Evolutionary conservation across 805 yeast species (phyloP).

Genomic region (Spathaspora gorwiae): DNA sequence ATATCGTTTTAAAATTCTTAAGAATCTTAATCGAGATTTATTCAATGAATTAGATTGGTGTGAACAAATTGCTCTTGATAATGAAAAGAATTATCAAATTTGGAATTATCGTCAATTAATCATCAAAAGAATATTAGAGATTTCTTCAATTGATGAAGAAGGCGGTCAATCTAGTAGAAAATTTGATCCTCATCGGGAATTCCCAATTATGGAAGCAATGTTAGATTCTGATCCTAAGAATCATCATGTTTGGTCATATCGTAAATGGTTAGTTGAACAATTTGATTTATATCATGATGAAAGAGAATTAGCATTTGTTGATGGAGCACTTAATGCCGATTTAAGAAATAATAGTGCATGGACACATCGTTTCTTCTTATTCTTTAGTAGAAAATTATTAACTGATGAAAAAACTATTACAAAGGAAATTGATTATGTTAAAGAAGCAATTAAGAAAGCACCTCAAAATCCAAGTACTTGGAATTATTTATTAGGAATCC

Average conservation of each 20-base stretch:
- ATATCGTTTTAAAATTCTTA: conserved; percentile 54
- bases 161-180: conserved; percentile 3
- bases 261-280: conserved; percentile 72
- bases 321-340: conserved; percentile 51
- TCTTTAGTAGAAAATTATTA: conserved; percentile 19
- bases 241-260: conserved; percentile 94
- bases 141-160: conserved; percentile 7
- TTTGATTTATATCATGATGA: conserved; percentile 43
- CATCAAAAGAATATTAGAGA: conserved; percentile 31
- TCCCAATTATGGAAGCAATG: conserved; percentile 62
- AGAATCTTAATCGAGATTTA: conserved; percentile 32
- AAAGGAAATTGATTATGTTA: conserved; percentile 52
- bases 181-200: conserved; percentile 51
- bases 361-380: conserved; percentile 74
- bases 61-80: conserved; percentile 65
- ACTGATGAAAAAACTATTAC: conserved; percentile 17
- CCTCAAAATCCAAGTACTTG: conserved; percentile 85
- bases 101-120: conserved; percentile 88
- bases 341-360: conserved; percentile 90
- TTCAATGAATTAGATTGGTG: conserved; percentile 72
- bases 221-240: conserved; percentile 78
- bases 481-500: conserved; percentile 72
- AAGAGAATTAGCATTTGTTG: conserved; percentile 51
- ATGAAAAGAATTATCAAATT: conserved; percentile 92
- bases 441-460: conserved; percentile 46